These are phyloP conservation scores for Trametes pubescens DNA, from an alignment of 1,284 basidiomycete genomes.

Conservation along the genomic window DNA sequence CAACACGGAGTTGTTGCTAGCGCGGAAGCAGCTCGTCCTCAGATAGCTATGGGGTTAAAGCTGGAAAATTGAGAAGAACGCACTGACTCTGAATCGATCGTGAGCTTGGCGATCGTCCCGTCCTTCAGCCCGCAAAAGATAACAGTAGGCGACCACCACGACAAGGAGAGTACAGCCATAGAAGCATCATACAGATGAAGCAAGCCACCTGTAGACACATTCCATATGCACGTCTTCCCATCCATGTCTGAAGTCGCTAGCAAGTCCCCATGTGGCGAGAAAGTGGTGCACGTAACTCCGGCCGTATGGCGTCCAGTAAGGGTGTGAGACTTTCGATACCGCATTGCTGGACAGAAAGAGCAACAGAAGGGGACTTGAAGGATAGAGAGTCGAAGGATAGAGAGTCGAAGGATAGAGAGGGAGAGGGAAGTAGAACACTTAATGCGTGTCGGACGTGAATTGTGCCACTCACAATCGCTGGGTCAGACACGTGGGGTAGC, in stretches of 20 bases:
- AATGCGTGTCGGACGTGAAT: too few relatives aligned
- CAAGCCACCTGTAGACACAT: background rate
- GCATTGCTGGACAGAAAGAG: too few relatives aligned
- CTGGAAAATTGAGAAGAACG: background rate
- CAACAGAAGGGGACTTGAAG: too few relatives aligned
- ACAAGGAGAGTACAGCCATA: background rate
- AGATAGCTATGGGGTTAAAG: background rate
- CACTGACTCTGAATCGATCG: background rate
- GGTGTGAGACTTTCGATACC: too few relatives aligned
- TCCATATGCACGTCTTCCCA: constrained; percentile 6
- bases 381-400: too few relatives aligned
- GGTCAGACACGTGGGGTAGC: too few relatives aligned
- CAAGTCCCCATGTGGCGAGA: background rate
- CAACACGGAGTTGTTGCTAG: background rate
- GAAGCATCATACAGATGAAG: constrained; percentile 1
- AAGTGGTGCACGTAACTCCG: background rate
- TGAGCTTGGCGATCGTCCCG: background rate
- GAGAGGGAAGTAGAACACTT: too few relatives aligned
- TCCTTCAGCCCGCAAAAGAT: constrained; percentile 6
- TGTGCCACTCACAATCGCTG: too few relatives aligned
- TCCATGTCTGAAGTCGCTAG: constrained; percentile 9
- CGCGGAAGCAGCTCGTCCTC: too few relatives aligned
- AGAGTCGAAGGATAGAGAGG: too few relatives aligned
- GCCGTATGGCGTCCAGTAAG: too few relatives aligned
- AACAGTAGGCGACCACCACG: background rate